Base-by-base conservation (phyloP, 2,329 filamentous ascomycete species). In the Aureobasidium subglaciale region DNA sequence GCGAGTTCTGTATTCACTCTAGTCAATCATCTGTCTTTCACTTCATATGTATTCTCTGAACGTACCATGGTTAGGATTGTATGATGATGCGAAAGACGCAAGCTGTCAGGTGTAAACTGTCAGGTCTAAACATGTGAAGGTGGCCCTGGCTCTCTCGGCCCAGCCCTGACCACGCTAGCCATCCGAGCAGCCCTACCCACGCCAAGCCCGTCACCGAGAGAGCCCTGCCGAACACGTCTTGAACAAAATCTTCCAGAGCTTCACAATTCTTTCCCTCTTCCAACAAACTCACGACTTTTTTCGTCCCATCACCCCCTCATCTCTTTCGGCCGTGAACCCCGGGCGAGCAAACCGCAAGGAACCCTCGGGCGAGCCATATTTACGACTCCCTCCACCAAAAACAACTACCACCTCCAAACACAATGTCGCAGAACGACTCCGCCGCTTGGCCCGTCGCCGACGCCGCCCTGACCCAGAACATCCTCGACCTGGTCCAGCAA, bases 401-500 rank as follows among this genome's bases (percentile, higher is more conserved):
- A 54, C 25, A 20, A 34, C 18, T 40, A 45, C n/a, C 41, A 38
- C 18, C 13, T 8, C 24, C 24, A 15, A 50, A 45, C 27, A 53
- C 55, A 41, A 59, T 61, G 56, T 59, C 59, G 37, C 56, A 48
- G 38, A 56, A 59, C 43, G 54, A 43, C 43, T 55, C 34, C 48
- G 57, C 61, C 34, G 63, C 63, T 16, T 64, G 63, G 63, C 65
- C 63, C 35, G 56, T 68, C 50, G 70, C 69, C 61, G 74, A 76
- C 62, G 64, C 68, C 68, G 81, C 83, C 55, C 67, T 77, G 32
- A 63, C 67, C 9, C 74, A 76, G 59, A 73, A 76, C 62, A 71
- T 75, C 55, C 70, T 76, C 29, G 74, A 76, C 57, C 65, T 70
- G 56, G 79, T 91, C 60, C 88, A 92, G 76, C 85, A 87, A 67